Base-by-base conservation (phyloP, 495 filamentous ascomycete genomes). In the Penicillium coprophilum region DNA sequence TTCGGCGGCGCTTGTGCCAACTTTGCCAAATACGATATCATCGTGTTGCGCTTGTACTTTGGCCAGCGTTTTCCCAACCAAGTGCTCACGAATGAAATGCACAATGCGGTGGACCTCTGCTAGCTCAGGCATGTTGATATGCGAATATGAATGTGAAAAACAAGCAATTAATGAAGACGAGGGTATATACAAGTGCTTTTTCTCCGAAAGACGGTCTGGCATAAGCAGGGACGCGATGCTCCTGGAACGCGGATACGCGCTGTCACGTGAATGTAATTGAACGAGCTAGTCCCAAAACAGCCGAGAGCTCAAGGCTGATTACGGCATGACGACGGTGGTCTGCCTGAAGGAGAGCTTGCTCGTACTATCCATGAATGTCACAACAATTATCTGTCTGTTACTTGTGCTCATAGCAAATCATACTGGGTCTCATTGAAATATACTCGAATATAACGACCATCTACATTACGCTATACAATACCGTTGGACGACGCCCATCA, bases 41-140 rank as follows among this genome's bases (percentile, higher is more conserved):
- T 97, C 92, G 58, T 96, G 84, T 56, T 85, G 77, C 3, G 89
- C 85, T 24, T 83, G 75, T 13, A 92, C 87, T 30, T 78, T 80
- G 24, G 78, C 72, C 58, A 97, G 85, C 4, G 83, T 92, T 75
- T 89, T 93, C 24, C 90, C 90, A 21, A 94, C 88, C 24, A 96
- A 73, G 69, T 92, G 84, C 49, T 87, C 85, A 39, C 85, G 85
- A 34, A 98, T 81, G 69, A 83, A 93, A 64, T 94, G 86, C 31
- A 94, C 89, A 52, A 93, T 81, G 17, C 94, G 90, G 15, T 91
- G 88, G 53, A 98, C 86, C 79, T 94, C 90, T 21, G 87, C 87
- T 48, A 92, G 86, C 51, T 94, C 90, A 57, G 90, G 90, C 90
- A 94, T 94, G 13, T 39, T 72, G 34, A n/a, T 30, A 38, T 34